These are phyloP conservation scores for Halenospora varia DNA, from an alignment of 495 filamentous ascomycete species.

Conservation along the genomic window DNA sequence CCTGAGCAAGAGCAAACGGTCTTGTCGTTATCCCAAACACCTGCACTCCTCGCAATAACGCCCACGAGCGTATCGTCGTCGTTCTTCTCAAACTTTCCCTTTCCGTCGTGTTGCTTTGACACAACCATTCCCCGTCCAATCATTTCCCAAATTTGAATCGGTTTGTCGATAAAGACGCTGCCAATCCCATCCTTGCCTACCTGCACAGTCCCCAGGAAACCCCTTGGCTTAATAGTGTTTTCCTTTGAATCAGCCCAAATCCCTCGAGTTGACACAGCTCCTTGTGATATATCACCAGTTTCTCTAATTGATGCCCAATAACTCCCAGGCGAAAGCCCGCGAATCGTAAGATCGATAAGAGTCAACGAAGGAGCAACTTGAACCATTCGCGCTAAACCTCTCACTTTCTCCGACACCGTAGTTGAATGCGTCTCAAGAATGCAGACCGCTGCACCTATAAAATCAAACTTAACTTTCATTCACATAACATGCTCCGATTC, in stretches of 20 bases:
- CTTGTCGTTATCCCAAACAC: conserved; percentile 98
- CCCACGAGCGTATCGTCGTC: conserved; percentile 83
- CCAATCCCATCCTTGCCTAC: conserved; percentile 67
- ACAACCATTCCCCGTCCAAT: conserved; percentile 89
- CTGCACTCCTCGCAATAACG: conserved; percentile 89
- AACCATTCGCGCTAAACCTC: conserved; percentile 77
- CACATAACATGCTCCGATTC: not conserved
- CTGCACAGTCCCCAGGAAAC: conserved; percentile 68
- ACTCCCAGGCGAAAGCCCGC: conserved; percentile 73
- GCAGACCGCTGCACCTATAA: conserved; percentile 81
- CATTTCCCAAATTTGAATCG: conserved; percentile 89
- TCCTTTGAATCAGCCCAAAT: conserved; percentile 66
- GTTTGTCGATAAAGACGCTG: conserved; percentile 71
- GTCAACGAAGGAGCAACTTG: conserved; percentile 72
- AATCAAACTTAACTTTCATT: conserved; percentile 1
- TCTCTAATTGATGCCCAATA: conserved; percentile 82
- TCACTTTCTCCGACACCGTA: conserved; percentile 54
- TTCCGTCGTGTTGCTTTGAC: conserved; percentile 51
- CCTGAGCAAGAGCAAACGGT: conserved; percentile 92
- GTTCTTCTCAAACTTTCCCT: conserved; percentile 52
- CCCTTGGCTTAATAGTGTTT: conserved; percentile 47
- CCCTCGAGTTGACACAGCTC: conserved; percentile 73
- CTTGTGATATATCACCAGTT: conserved; percentile 84
- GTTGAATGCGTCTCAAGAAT: conserved; percentile 88
- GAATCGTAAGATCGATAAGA: conserved; percentile 82